Evolutionary conservation across 2,329 filamentous ascomycete species (phyloP).

Genomic region (Colletotrichum sp.): DNA sequence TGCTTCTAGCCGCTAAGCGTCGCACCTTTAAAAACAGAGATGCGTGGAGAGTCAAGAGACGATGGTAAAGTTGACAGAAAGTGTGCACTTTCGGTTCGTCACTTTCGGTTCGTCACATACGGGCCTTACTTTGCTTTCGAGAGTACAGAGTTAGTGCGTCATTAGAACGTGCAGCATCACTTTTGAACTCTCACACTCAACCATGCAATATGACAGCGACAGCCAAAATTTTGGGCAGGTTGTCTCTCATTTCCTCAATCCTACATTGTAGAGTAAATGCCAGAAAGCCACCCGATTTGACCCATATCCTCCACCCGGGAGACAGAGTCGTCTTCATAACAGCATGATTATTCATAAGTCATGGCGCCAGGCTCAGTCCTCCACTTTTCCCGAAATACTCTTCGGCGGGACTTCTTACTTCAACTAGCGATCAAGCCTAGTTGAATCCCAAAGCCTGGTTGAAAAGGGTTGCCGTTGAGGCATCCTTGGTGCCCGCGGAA

Average conservation of each 20-base stretch:
- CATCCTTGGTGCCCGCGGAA: conserved; percentile 53
- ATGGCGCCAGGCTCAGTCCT: neutral
- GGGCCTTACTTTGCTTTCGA: neutral
- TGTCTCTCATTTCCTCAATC: neutral
- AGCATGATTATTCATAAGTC: neutral
- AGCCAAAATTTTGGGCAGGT: neutral
- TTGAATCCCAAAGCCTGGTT: conserved; percentile 47
- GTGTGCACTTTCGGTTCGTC: neutral
- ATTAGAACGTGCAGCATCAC: neutral
- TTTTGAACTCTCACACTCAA: neutral
- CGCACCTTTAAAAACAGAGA: neutral
- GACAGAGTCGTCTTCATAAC: neutral
- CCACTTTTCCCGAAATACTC: neutral
- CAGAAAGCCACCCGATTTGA: neutral
- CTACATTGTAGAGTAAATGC: neutral
- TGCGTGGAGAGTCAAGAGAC: neutral
- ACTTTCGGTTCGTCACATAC: neutral
- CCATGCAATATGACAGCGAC: neutral
- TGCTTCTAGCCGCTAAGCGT: neutral
- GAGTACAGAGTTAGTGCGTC: neutral
- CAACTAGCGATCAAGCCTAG: conserved; percentile 23
- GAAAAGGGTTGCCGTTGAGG: conserved; percentile 53
- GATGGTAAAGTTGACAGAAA: neutral
- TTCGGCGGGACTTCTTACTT: neutral
- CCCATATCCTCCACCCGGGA: neutral